These are phyloP conservation scores for Globisporangium acanthophoron DNA, from an alignment of 352 stramenopile species.

Conservation along the genomic window DNA sequence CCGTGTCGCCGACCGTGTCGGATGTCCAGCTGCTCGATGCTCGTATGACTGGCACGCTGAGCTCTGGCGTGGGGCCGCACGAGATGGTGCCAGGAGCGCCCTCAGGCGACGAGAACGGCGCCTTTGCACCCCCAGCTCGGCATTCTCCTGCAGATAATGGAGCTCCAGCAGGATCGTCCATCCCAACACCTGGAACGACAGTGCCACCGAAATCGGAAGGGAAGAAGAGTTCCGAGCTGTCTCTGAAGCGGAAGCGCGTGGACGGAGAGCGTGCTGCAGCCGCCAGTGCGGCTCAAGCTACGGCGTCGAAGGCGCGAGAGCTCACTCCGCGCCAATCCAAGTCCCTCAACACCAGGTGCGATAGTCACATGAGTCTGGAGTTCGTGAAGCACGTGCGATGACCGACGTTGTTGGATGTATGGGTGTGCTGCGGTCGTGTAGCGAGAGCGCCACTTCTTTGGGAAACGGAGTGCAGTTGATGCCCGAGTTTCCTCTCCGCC, in stretches of 20 bases:
- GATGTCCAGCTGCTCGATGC: constrained; percentile 51
- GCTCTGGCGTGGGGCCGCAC: constrained; percentile 6
- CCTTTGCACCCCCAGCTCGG: not conserved
- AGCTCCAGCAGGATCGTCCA: not conserved
- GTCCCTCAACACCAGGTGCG: constrained; percentile 53
- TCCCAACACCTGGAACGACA: constrained; percentile 7
- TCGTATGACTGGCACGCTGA: constrained; percentile 37
- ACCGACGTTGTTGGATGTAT: not conserved
- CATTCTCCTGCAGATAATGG: not conserved
- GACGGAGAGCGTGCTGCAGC: constrained; percentile 32
- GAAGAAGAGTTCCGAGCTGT: constrained; percentile 32
- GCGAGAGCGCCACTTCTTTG: constrained; percentile 13
- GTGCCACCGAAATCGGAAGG: constrained; percentile 13
- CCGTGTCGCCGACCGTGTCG: constrained; percentile 39
- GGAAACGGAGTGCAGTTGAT: constrained; percentile 33
- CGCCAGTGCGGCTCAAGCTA: constrained; percentile 15
- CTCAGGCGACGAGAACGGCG: not conserved
- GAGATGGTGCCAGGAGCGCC: constrained; percentile 6
- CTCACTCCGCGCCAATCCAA: constrained; percentile 42
- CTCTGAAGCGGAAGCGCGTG: constrained; percentile 58
- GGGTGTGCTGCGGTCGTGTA: constrained; percentile 5
- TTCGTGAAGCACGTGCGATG: not conserved
- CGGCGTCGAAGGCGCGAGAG: constrained; percentile 53
- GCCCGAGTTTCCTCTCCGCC: constrained; percentile 46
- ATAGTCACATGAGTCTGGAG: constrained; percentile 5